Base-by-base conservation (phyloP, 2,329 filamentous ascomycete species). In the Fonsecaea erecta region DNA sequence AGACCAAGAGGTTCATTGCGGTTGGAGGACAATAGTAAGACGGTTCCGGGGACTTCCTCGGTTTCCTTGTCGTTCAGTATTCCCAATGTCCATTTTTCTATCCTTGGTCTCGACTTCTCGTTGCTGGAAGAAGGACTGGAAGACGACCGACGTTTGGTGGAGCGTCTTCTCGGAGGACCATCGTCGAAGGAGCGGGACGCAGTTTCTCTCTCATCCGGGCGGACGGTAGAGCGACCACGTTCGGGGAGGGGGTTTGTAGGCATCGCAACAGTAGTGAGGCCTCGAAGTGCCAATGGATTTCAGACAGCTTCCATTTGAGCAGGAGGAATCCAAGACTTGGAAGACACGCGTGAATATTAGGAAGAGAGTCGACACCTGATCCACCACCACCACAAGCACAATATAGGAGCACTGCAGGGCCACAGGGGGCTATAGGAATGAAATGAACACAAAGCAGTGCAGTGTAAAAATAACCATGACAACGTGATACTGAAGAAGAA, bases 1-100 rank as follows among this genome's bases (percentile, higher is more conserved):
- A 88, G 76, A 65, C 86, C 86, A 30, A 88, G 76, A 7, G 86
- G 86, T 71, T 88, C 85, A 75, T 89, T 88, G 71, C 83, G 83
- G 65, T 86, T 81, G 54, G 83, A 81, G 7, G 86, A 85, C 37
- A 88, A 81, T 6, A 89, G 80, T 52, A 88, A 80, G 46, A 89
- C 81, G 14, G 86, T 88, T 59, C 86, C 92, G 70, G 93, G 93
- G 12, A 97, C 93, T 78, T 96, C 91, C 68, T 95, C 90, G 0
- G 93, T 97, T 63, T 89, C 77, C 54, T 81, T 86, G 72, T 95
- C 92, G 73, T 92, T 93, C 68, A 97, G 77, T 28, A 97, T 91
- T n/a, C 93, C 93, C 80, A 96, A 74, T 16, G 81, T 86, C 79
- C 84, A 86, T 73, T 78, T 85, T 30, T 75, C 72, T 51, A 71